phyloP scores from a whole-genome alignment of 2,329 filamentous ascomycete species.

The Fusarium gaditjirri region DNA sequence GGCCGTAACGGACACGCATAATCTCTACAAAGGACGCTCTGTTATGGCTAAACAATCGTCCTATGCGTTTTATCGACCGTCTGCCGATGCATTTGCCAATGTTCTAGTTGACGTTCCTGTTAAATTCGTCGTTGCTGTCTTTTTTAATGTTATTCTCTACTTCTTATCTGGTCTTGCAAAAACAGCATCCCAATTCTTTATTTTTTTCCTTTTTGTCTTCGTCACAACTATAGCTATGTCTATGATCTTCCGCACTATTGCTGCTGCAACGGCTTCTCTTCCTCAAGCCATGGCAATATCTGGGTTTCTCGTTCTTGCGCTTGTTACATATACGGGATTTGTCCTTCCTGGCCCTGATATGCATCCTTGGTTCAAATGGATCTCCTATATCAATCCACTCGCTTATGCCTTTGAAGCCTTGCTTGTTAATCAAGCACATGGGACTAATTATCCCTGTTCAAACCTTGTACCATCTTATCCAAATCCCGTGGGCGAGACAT shows the following conservation, averaged over 20 bases:
- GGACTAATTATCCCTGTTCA: slow-evolving; percentile 1
- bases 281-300: slow-evolving; percentile 1
- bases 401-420: neutral
- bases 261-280: slow-evolving; percentile 52
- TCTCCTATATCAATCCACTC: slow-evolving; percentile 6
- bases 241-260: slow-evolving; percentile 73
- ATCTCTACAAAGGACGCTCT: slow-evolving; percentile 55
- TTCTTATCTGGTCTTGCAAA: slow-evolving; percentile 66
- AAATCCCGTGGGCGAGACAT: neutral
- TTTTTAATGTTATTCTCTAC: slow-evolving; percentile 69
- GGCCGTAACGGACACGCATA: slow-evolving; percentile 65
- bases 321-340: slow-evolving; percentile 1
- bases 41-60: slow-evolving; percentile 61
- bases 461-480: neutral
- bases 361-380: slow-evolving; percentile 9
- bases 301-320: neutral
- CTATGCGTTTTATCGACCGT: slow-evolving; percentile 63
- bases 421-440: neutral
- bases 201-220: slow-evolving; percentile 78
- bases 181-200: slow-evolving; percentile 80
- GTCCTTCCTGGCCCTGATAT: neutral
- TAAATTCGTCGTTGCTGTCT: slow-evolving; percentile 61
- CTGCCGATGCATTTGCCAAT: slow-evolving; percentile 63
- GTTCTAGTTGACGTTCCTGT: slow-evolving; percentile 66
- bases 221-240: slow-evolving; percentile 48